Percentiles rank a stretch among this genome's conserved stretches.
Evolutionary conservation across 495 filamentous ascomycete species (phyloP).

Genomic region (Trichoderma virens): DNA sequence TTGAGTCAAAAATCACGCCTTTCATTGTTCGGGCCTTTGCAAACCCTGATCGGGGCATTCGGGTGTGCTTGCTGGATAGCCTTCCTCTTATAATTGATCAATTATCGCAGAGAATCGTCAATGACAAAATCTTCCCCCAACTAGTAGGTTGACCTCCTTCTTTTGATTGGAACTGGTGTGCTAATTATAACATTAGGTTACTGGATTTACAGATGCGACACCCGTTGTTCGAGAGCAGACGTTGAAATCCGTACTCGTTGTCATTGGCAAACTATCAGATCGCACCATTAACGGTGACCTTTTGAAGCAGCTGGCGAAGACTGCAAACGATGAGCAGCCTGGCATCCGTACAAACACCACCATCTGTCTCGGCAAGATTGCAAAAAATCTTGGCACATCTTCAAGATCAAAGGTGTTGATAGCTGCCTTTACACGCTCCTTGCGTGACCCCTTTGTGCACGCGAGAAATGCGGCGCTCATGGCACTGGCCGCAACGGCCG

Average conservation of each 20-base stretch:
- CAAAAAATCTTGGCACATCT: slow-evolving; percentile 71
- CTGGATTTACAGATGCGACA: slow-evolving; percentile 85
- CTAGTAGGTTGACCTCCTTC: slow-evolving; percentile 47
- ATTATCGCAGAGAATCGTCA: slow-evolving; percentile 81
- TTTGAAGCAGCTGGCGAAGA: slow-evolving; percentile 85
- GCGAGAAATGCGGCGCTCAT: slow-evolving; percentile 82
- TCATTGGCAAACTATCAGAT: slow-evolving; percentile 85
- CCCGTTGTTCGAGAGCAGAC: slow-evolving; percentile 93
- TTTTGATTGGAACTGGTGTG: background rate
- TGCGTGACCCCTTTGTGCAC: slow-evolving; percentile 90
- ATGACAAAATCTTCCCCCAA: slow-evolving; percentile 93
- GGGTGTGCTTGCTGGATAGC: slow-evolving; percentile 87
- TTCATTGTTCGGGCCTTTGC: slow-evolving; percentile 81
- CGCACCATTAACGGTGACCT: slow-evolving; percentile 89
- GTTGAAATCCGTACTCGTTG: slow-evolving; percentile 78
- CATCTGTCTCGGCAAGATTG: slow-evolving; percentile 93
- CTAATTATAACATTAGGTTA: slow-evolving; percentile 42
- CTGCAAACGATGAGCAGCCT: slow-evolving; percentile 94
- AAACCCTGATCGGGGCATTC: slow-evolving; percentile 84
- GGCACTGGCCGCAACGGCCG: slow-evolving; percentile 75
- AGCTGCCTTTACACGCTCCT: slow-evolving; percentile 80
- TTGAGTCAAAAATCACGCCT: slow-evolving; percentile 73
- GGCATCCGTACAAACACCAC: slow-evolving; percentile 97
- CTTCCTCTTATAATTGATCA: slow-evolving; percentile 87
- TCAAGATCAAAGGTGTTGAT: slow-evolving; percentile 83